Evolutionary conservation across 1,284 basidiomycete species (phyloP).

Genomic region (Sporisorium iseilematis-ciliati): DNA sequence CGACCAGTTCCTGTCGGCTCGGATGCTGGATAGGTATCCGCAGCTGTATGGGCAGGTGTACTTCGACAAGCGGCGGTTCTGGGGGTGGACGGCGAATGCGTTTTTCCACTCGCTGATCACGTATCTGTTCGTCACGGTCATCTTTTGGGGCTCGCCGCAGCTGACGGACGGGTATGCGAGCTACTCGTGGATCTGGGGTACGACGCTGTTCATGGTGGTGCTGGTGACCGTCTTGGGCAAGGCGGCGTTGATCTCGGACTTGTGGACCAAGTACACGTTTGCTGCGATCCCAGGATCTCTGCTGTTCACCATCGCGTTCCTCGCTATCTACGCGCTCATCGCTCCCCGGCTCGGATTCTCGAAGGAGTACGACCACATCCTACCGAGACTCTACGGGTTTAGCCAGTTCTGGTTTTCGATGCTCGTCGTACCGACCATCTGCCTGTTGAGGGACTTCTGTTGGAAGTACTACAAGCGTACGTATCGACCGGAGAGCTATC

Average conservation of each 20-base stretch:
- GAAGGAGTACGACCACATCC: constrained; percentile 80
- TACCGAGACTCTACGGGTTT: constrained; percentile 87
- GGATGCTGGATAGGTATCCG: constrained; percentile 95
- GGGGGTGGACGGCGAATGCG: constrained; percentile 95
- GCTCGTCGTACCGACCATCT: constrained; percentile 86
- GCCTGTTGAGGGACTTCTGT: constrained; percentile 82
- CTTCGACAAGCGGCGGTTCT: constrained; percentile 73
- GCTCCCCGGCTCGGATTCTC: constrained; percentile 89
- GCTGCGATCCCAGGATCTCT: constrained; percentile 90
- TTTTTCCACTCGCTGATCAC: constrained; percentile 81
- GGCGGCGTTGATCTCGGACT: constrained; percentile 93
- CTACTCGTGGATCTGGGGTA: constrained; percentile 99
- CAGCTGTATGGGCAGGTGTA: constrained; percentile 79
- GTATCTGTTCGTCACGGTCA: constrained; percentile 86
- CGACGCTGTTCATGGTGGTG: constrained; percentile 90
- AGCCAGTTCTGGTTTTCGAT: constrained; percentile 90
- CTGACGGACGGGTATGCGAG: constrained; percentile 82
- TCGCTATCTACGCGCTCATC: constrained; percentile 89
- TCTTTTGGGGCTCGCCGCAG: constrained; percentile 84
- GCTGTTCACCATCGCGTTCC: constrained; percentile 90
- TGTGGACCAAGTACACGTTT: constrained; percentile 99
- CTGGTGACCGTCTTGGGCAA: constrained; percentile 96
- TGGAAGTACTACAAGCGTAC: constrained; percentile 75
- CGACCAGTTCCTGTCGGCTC: constrained; percentile 96
- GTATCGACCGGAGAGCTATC: constrained; percentile 89